These are phyloP conservation scores for Aschersonia sp. DNA, from an alignment of 2,329 filamentous ascomycete genomes.

Conservation along the genomic window DNA sequence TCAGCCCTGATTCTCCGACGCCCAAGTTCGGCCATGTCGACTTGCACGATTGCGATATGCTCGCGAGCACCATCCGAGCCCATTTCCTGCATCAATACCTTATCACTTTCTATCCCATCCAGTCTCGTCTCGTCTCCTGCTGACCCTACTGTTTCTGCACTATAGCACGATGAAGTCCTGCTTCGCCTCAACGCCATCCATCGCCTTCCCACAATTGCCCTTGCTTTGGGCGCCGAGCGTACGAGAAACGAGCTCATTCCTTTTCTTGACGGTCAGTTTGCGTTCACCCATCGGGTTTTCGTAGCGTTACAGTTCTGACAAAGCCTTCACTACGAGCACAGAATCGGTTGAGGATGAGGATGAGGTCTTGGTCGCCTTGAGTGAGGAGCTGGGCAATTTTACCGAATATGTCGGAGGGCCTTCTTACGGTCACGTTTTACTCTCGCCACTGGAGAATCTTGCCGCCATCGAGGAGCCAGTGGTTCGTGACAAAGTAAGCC, in stretches of 20 bases:
- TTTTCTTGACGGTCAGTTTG: slow-evolving; percentile 82
- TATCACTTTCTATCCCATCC: slow-evolving; percentile 4
- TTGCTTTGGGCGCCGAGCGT: slow-evolving; percentile 88
- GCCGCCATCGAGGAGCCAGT: slow-evolving; percentile 97
- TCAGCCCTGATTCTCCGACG: no score
- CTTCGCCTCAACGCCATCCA: slow-evolving; percentile 97
- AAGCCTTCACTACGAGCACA: slow-evolving; percentile 22
- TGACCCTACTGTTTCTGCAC: slow-evolving; percentile 10
- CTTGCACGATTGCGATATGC: no score
- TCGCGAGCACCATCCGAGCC: no score
- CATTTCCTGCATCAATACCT: neutral
- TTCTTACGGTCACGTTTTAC: slow-evolving; percentile 86
- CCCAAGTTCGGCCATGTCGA: no score
- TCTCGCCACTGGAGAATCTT: slow-evolving; percentile 94
- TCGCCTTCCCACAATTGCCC: slow-evolving; percentile 92
- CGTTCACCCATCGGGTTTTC: slow-evolving; percentile 3
- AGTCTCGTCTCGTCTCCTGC: slow-evolving; percentile 5
- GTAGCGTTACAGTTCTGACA: slow-evolving; percentile 5
- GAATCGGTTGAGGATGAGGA: slow-evolving; percentile 99
- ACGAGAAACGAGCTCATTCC: slow-evolving; percentile 98
- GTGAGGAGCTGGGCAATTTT: slow-evolving; percentile 91
- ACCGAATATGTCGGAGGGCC: slow-evolving; percentile 96
- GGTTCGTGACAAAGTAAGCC: slow-evolving; percentile 81
- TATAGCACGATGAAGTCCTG: slow-evolving; percentile 92
- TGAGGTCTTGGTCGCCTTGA: slow-evolving; percentile 91